Percentiles rank a stretch among this genome's conserved stretches.
phyloP scores from a whole-genome alignment of 2,329 filamentous ascomycete genomes.

The Apiospora rasikravindrae region DNA sequence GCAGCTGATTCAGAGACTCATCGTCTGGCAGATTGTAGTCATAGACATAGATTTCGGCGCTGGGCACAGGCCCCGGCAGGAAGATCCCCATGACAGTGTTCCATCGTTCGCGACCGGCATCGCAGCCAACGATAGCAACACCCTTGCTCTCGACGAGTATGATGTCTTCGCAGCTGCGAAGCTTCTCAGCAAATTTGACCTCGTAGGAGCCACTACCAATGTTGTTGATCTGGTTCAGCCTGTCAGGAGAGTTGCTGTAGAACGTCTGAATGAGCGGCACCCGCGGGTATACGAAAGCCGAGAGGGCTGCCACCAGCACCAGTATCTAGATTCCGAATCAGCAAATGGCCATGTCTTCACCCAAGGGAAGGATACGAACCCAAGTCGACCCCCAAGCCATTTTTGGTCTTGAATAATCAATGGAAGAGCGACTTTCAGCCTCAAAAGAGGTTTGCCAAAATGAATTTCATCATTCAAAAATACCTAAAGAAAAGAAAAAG shows the following conservation, averaged over 20 bases:
- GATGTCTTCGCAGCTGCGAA: constrained; percentile 48
- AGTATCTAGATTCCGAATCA: neutral
- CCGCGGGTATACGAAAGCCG: constrained; percentile 12
- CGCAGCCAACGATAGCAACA: constrained; percentile 45
- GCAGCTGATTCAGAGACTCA: constrained; percentile 31
- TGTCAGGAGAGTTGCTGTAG: constrained; percentile 37
- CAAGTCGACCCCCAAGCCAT: neutral
- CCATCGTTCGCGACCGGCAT: constrained; percentile 45
- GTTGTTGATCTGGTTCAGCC: constrained; percentile 36
- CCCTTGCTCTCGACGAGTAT: constrained; percentile 42
- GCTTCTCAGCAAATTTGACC: constrained; percentile 43
- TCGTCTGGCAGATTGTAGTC: constrained; percentile 39
- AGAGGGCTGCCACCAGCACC: neutral
- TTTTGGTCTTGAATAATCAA: neutral
- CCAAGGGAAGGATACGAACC: neutral
- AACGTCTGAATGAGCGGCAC: constrained; percentile 25
- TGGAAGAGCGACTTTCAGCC: neutral
- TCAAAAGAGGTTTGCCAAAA: neutral
- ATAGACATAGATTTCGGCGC: constrained; percentile 43
- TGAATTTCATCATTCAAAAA: neutral
- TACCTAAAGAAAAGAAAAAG: too few relatives aligned
- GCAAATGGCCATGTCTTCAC: neutral
- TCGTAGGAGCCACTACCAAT: constrained; percentile 30
- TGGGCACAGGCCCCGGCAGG: constrained; percentile 32
- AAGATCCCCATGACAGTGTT: constrained; percentile 49